phyloP scores from a whole-genome alignment of 495 filamentous ascomycete species.

The Hypoxylon perforatum region DNA sequence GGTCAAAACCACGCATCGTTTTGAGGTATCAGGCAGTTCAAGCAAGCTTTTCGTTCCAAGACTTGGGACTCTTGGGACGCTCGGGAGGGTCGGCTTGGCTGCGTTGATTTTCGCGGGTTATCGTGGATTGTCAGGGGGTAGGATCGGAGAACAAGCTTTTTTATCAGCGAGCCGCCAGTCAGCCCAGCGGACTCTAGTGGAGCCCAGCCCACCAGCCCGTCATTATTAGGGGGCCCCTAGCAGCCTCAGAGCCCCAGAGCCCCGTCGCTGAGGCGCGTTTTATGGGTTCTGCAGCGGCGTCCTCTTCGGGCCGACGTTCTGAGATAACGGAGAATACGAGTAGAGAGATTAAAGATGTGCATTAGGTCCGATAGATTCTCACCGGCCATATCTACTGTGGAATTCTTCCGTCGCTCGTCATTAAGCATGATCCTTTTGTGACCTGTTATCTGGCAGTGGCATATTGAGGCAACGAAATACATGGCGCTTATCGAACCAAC shows the following conservation, averaged over 20 bases:
- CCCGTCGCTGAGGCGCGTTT: conserved; percentile 20
- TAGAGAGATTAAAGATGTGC: conserved; percentile 30
- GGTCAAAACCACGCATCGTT: conserved; percentile 8
- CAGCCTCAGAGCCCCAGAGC: neutral
- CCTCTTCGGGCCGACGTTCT: conserved; percentile 16
- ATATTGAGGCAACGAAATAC: no score
- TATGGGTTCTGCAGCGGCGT: conserved; percentile 19
- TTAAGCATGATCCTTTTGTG: conserved; percentile 2
- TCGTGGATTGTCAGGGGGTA: neutral
- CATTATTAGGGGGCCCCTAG: no score
- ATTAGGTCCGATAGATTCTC: neutral
- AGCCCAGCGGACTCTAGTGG: no score
- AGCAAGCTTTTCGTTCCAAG: conserved; percentile 33
- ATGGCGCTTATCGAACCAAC: no score
- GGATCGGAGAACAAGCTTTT: conserved; percentile 33
- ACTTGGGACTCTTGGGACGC: neutral
- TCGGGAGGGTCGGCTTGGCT: conserved; percentile 23
- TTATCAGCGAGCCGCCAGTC: no score
- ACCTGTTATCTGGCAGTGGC: no score
- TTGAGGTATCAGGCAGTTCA: conserved; percentile 11
- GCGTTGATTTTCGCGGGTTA: conserved; percentile 8
- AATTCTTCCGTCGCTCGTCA: neutral
- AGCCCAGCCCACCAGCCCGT: no score
- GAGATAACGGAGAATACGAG: conserved; percentile 13
- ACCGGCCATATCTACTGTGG: neutral